Evolutionary conservation across 179 eudicot species (phyloP).

Genomic region (Heliamphora pulchella): DNA sequence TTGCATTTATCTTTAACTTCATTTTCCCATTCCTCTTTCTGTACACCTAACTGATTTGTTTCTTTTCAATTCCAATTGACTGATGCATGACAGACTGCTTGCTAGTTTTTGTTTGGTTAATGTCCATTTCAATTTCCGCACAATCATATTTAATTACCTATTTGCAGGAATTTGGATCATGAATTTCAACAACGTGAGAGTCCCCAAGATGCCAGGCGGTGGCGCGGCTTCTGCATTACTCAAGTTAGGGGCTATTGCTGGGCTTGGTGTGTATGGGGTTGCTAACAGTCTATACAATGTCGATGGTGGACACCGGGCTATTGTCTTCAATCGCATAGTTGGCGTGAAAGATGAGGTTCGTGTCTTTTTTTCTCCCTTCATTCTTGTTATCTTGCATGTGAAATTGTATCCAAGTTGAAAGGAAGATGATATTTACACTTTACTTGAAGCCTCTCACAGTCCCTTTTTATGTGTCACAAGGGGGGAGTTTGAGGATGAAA

Average conservation of each 20-base stretch:
- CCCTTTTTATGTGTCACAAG: no score
- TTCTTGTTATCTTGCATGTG: not conserved
- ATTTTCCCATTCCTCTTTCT: not conserved
- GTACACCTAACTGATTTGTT: not conserved
- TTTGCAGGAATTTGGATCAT: constrained; percentile 31
- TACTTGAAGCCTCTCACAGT: no score
- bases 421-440: no score
- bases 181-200: constrained; percentile 79
- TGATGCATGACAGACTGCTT: not conserved
- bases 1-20: no score
- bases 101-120: not conserved
- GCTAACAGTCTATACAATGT: constrained; percentile 79
- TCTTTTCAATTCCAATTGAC: not conserved
- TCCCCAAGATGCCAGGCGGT: constrained; percentile 75
- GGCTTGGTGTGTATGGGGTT: constrained; percentile 54
- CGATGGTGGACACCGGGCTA: constrained; percentile 91
- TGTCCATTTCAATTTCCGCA: not conserved
- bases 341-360: constrained; percentile 65
- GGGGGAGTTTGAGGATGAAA: no score
- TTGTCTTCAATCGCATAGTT: constrained; percentile 63
- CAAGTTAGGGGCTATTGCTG: constrained; percentile 54
- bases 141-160: not conserved
- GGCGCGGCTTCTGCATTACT: constrained; percentile 59
- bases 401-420: not conserved
- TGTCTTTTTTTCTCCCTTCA: not conserved